A percentile compares a stretch with the other conserved stretches of the same genome.
Conservation (phyloP, 176 grass and related monocot genomes). For the Stipa capillata region DNA sequence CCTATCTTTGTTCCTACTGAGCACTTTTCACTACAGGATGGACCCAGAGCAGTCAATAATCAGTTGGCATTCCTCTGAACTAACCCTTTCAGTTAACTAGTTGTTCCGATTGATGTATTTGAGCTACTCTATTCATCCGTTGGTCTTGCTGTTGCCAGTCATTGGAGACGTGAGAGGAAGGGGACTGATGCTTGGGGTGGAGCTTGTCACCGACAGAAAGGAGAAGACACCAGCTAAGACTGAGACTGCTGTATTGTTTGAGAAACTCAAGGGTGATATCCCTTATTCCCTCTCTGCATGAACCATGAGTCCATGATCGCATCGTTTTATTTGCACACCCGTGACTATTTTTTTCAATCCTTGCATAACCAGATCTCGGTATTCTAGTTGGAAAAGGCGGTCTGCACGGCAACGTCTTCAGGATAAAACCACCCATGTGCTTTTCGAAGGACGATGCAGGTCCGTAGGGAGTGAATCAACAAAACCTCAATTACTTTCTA, state of each 20-base stretch:
- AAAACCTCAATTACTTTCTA: not conserved
- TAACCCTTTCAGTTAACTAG: not conserved
- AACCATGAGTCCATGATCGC: not conserved
- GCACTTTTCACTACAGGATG: too few relatives aligned
- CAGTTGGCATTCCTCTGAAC: too few relatives aligned
- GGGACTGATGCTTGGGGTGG: slow-evolving; percentile 95
- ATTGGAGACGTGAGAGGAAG: slow-evolving; percentile 97
- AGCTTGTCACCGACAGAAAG: slow-evolving; percentile 83
- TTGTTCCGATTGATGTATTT: not conserved
- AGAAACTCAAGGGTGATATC: slow-evolving; percentile 66
- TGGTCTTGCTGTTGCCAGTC: slow-evolving; percentile 44
- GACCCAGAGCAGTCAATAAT: too few relatives aligned
- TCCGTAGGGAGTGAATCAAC: slow-evolving; percentile 8
- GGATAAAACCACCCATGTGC: slow-evolving; percentile 99
- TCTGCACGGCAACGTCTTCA: slow-evolving; percentile 89
- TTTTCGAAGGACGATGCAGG: slow-evolving; percentile 90
- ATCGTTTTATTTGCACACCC: too few relatives aligned
- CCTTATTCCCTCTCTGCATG: not conserved
- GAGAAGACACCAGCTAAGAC: slow-evolving; percentile 88
- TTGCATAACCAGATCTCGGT: slow-evolving; percentile 53
- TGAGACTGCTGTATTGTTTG: slow-evolving; percentile 64
- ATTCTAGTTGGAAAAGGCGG: slow-evolving; percentile 85
- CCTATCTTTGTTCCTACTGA: too few relatives aligned
- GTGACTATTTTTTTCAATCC: too few relatives aligned
- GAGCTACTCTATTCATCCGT: not conserved